Conservation (phyloP, 2,329 filamentous ascomycete species). For the Fusarium albidum region DNA sequence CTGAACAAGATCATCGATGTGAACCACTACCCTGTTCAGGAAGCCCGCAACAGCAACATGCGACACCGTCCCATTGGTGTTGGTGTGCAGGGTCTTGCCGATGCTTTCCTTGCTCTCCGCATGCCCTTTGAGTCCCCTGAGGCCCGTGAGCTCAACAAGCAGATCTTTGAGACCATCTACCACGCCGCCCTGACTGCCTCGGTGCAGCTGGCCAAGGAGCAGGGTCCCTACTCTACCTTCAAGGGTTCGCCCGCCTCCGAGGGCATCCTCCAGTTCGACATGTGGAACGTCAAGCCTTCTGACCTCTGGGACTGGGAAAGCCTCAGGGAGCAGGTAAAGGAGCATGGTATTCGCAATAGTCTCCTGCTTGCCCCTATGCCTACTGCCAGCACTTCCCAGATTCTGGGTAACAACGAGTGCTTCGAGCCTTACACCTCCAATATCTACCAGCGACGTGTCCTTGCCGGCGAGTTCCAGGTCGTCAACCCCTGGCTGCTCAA, state of each 20-base stretch:
- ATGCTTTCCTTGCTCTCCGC: constrained; percentile 96
- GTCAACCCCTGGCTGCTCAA: constrained; percentile 99
- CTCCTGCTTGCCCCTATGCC: constrained; percentile 97
- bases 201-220: constrained; percentile 81
- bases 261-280: constrained; percentile 96
- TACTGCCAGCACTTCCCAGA: constrained; percentile 96
- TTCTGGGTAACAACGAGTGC: constrained; percentile 98
- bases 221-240: constrained; percentile 89
- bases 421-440: constrained; percentile 99
- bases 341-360: constrained; percentile 95
- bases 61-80: constrained; percentile 95
- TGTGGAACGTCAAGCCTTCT: constrained; percentile 95
- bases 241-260: constrained; percentile 93
- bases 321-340: constrained; percentile 89
- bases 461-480: constrained; percentile 98
- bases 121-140: constrained; percentile 97
- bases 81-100: constrained; percentile 96
- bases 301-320: constrained; percentile 96
- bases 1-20: constrained; percentile 98
- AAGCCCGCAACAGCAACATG: constrained; percentile 96
- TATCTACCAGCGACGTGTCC: constrained; percentile 98
- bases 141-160: constrained; percentile 91
- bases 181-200: constrained; percentile 93
- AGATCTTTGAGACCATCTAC: constrained; percentile 99
- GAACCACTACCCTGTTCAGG: constrained; percentile 97